phyloP scores from a whole-genome alignment of 2,329 filamentous ascomycete species.

The Apiospora aurea region DNA sequence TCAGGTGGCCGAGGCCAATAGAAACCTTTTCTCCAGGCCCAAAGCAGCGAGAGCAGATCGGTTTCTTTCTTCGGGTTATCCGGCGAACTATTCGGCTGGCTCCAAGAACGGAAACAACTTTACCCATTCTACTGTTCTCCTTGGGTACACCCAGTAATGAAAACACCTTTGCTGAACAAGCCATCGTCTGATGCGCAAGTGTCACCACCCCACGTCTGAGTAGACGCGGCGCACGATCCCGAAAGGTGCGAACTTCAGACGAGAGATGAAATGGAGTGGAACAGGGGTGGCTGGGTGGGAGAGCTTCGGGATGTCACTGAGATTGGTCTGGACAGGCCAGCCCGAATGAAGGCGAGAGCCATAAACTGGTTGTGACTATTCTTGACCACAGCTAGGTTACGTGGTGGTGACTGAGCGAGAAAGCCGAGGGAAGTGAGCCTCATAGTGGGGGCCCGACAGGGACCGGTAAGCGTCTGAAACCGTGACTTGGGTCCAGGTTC shows the following conservation, averaged over 20 bases:
- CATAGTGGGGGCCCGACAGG: slow-evolving; percentile 13
- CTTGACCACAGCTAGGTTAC: slow-evolving; percentile 3
- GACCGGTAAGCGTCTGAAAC: slow-evolving; percentile 18
- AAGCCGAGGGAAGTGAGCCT: background rate
- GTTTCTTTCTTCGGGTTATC: background rate
- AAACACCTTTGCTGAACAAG: background rate
- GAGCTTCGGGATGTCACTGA: background rate
- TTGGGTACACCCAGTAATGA: background rate
- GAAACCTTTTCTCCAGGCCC: background rate
- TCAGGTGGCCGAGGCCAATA: slow-evolving; percentile 1
- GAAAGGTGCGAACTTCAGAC: slow-evolving; percentile 15
- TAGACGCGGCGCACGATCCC: slow-evolving; percentile 2
- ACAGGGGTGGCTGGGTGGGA: background rate
- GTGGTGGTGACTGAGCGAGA: background rate
- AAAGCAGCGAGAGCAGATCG: background rate
- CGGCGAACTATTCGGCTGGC: background rate
- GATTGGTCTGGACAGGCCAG: background rate
- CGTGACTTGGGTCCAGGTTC: slow-evolving; percentile 2
- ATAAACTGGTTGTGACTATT: background rate
- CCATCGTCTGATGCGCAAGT: background rate
- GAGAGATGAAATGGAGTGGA: background rate
- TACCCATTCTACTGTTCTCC: background rate
- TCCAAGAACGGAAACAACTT: background rate
- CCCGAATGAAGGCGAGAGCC: background rate
- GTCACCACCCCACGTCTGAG: background rate